A percentile compares a stretch with the other conserved stretches of the same genome.
Conservation (phyloP, 2,329 filamentous ascomycete species). For the Claviceps quebecensis region DNA sequence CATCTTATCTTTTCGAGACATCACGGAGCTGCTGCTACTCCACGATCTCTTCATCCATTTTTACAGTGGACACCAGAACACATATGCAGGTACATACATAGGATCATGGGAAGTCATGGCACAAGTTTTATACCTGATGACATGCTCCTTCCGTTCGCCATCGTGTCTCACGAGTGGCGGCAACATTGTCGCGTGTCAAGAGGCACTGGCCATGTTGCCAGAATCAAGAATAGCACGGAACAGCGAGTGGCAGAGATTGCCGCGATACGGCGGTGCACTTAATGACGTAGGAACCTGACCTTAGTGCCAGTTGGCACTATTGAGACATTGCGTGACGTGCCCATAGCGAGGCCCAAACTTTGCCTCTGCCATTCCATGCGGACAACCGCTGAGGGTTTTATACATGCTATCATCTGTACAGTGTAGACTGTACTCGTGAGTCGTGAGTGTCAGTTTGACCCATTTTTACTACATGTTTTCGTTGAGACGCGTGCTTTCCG, state of each 20-base stretch:
- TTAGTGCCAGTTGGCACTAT: neutral
- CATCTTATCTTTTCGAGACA: no score
- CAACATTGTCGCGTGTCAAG: neutral
- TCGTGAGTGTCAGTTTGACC: constrained; percentile 7
- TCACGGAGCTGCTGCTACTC: no score
- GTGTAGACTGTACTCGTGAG: no score
- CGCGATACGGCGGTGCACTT: neutral
- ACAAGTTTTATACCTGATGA: no score
- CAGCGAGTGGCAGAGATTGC: neutral
- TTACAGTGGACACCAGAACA: no score
- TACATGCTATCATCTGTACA: neutral
- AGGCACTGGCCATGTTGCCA: neutral
- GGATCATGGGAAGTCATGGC: no score
- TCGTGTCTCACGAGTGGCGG: neutral
- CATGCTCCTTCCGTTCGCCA: no score
- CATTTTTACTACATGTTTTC: constrained; percentile 12
- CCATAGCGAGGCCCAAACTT: neutral
- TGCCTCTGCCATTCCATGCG: no score
- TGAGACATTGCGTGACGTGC: neutral
- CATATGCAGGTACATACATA: no score
- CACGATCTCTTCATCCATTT: no score
- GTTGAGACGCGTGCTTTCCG: constrained; percentile 16
- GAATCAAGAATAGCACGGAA: neutral
- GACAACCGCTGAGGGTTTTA: neutral
- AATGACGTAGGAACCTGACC: neutral